These are phyloP conservation scores for Gracilaria domingensis DNA, from an alignment of 23 red algal species.

Conservation along the genomic window DNA sequence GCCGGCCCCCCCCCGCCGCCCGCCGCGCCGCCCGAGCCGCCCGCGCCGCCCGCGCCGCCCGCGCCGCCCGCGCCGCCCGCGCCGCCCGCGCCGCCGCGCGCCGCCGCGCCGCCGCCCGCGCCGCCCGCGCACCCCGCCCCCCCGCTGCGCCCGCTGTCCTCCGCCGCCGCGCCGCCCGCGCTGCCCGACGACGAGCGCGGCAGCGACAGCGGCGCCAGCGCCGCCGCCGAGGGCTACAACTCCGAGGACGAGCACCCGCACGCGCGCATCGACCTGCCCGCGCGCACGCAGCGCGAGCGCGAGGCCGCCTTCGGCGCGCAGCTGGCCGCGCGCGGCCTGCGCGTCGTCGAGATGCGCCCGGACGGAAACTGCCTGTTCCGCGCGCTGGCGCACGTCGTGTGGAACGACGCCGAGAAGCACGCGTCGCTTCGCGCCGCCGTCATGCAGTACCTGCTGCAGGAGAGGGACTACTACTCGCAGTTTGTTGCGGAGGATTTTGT, in stretches of 20 bases:
- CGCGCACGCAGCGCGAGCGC: slow-evolving; percentile 42
- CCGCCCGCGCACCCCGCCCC: slow-evolving; percentile 11
- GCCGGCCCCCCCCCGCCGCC: not conserved
- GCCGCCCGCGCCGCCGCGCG: not conserved
- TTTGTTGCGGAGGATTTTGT: slow-evolving; percentile 85
- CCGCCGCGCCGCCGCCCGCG: not conserved
- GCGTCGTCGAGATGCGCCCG: slow-evolving; percentile 76
- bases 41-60: not conserved
- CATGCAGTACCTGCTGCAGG: slow-evolving; percentile 72
- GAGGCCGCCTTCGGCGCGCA: slow-evolving; percentile 37
- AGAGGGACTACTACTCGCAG: slow-evolving; percentile 72
- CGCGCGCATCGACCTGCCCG: slow-evolving; percentile 5
- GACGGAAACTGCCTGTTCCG: slow-evolving; percentile 90
- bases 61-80: not conserved
- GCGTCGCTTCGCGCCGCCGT: slow-evolving; percentile 38
- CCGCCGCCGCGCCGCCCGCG: slow-evolving; percentile 13
- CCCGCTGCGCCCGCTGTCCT: slow-evolving; percentile 15
- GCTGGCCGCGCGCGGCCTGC: slow-evolving; percentile 46
- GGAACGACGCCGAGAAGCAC: slow-evolving; percentile 66
- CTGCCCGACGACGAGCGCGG: slow-evolving; percentile 44
- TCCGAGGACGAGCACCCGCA: slow-evolving; percentile 63
- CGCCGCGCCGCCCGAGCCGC: not conserved
- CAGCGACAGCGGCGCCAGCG: slow-evolving; percentile 59
- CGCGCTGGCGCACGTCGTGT: slow-evolving; percentile 73
- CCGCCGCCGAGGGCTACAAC: slow-evolving; percentile 50